phyloP scores from a whole-genome alignment of 2,329 filamentous ascomycete species.

The Xylaria digitata region DNA sequence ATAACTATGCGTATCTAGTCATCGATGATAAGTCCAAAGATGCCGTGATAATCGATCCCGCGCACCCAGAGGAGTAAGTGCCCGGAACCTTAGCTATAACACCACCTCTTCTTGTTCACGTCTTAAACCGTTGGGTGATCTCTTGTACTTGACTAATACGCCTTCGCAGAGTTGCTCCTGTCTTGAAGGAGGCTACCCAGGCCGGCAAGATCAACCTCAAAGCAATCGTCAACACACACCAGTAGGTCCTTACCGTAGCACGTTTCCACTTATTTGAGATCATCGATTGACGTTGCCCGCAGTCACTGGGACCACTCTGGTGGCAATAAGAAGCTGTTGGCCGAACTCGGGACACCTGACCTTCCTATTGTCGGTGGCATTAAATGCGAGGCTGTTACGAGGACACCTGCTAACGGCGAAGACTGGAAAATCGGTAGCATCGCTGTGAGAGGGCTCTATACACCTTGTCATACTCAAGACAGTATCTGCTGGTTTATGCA shows the following conservation, averaged over 20 bases:
- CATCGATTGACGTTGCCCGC: slow-evolving; percentile 19
- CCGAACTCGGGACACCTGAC: slow-evolving; percentile 65
- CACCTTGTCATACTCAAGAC: slow-evolving; percentile 97
- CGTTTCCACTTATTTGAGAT: background rate
- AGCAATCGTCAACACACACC: slow-evolving; percentile 95
- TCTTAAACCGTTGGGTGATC: too few relatives aligned
- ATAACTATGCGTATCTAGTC: slow-evolving; percentile 89
- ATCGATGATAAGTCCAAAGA: slow-evolving; percentile 82
- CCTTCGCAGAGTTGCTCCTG: slow-evolving; percentile 65
- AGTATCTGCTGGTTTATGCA: slow-evolving; percentile 96
- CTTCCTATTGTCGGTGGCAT: slow-evolving; percentile 88
- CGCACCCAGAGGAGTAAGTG: slow-evolving; percentile 77
- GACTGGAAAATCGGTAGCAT: slow-evolving; percentile 87
- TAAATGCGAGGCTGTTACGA: slow-evolving; percentile 83
- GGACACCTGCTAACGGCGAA: slow-evolving; percentile 79
- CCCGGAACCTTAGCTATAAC: background rate
- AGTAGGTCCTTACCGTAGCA: slow-evolving; percentile 68
- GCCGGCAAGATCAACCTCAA: slow-evolving; percentile 82
- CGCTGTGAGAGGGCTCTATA: slow-evolving; percentile 87
- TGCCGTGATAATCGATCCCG: slow-evolving; percentile 82
- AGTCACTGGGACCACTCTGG: slow-evolving; percentile 96
- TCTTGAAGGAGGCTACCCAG: slow-evolving; percentile 78
- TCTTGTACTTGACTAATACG: slow-evolving; percentile 20
- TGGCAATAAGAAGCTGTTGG: slow-evolving; percentile 80
- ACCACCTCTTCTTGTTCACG: background rate